Percentiles rank a stretch among this genome's conserved stretches.
Conservation (phyloP, 768 basidiomycete species). For the Leucosporidium creatinivorum region DNA sequence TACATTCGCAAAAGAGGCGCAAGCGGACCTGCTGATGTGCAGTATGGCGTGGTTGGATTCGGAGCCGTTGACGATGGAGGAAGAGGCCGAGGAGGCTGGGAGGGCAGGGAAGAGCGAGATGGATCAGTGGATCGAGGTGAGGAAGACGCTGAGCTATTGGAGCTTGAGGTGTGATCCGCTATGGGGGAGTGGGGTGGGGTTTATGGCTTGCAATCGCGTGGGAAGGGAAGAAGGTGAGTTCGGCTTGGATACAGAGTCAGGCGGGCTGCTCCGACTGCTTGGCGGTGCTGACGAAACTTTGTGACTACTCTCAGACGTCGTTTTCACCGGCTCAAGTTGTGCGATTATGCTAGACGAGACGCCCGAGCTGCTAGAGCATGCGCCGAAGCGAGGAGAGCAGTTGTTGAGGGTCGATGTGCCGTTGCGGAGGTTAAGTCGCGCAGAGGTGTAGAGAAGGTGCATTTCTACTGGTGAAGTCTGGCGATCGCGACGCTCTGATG, state of each 20-base stretch:
- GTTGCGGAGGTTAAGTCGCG: background rate
- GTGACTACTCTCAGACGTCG: slow-evolving; percentile 9
- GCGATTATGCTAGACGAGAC: slow-evolving; percentile 14
- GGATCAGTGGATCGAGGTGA: slow-evolving; percentile 17
- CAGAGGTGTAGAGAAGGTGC: no score
- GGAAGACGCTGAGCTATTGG: slow-evolving; percentile 31
- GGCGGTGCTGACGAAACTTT: no score
- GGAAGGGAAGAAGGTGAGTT: slow-evolving; percentile 33
- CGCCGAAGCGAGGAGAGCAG: slow-evolving; percentile 26
- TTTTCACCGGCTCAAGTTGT: slow-evolving; percentile 35
- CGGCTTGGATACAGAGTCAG: no score
- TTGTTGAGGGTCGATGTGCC: slow-evolving; percentile 8
- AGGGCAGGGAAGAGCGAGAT: background rate
- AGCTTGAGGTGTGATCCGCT: slow-evolving; percentile 23
- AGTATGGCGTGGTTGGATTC: slow-evolving; percentile 30
- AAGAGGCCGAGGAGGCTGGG: background rate
- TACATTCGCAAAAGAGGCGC: background rate
- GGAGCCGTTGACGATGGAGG: background rate
- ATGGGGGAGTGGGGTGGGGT: slow-evolving; percentile 17
- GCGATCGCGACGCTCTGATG: no score
- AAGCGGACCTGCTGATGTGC: slow-evolving; percentile 25
- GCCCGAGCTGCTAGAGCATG: slow-evolving; percentile 18
- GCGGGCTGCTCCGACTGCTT: no score
- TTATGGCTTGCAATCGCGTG: slow-evolving; percentile 31
- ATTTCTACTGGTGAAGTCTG: no score